A percentile compares a stretch with the other conserved stretches of the same genome.
Evolutionary conservation across 2,329 filamentous ascomycete species (phyloP).

Genomic region (Ophiocordyceps camponoti-floridani): DNA sequence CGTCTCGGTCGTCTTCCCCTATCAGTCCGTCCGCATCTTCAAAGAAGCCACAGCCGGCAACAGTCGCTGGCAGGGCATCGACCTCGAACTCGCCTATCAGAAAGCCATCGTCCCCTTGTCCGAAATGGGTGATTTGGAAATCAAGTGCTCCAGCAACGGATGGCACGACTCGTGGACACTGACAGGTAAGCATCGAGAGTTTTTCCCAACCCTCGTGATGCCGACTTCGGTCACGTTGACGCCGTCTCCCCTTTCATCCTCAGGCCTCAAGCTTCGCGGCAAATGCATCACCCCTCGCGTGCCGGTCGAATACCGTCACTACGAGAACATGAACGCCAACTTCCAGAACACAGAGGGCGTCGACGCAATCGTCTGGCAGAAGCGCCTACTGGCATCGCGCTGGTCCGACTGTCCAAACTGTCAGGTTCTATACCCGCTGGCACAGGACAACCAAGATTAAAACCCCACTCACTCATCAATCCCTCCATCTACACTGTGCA

Average conservation of each 20-base stretch:
- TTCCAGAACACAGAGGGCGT: not conserved
- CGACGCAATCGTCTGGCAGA: not conserved
- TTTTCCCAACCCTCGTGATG: not conserved
- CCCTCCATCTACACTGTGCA: too few species aligned
- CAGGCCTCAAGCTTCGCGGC: not conserved
- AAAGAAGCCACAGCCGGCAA: not conserved
- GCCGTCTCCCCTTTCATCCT: not conserved
- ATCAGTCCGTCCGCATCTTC: not conserved
- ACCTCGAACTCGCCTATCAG: not conserved
- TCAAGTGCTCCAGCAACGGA: not conserved
- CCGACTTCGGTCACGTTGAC: not conserved
- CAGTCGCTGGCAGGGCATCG: not conserved
- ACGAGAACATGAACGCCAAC: not conserved
- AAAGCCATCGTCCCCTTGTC: not conserved
- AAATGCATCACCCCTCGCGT: not conserved
- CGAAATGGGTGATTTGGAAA: not conserved
- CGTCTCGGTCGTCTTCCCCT: not conserved
- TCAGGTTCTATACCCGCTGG: not conserved
- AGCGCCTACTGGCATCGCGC: not conserved
- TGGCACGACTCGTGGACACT: not conserved
- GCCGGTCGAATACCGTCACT: not conserved
- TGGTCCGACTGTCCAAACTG: not conserved
- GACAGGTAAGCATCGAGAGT: not conserved
- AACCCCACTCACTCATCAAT: too few species aligned
- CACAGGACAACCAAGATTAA: too few species aligned